Evolutionary conservation across 164 flowering plant species (phyloP).

Genomic region (Aristolochia californica): DNA sequence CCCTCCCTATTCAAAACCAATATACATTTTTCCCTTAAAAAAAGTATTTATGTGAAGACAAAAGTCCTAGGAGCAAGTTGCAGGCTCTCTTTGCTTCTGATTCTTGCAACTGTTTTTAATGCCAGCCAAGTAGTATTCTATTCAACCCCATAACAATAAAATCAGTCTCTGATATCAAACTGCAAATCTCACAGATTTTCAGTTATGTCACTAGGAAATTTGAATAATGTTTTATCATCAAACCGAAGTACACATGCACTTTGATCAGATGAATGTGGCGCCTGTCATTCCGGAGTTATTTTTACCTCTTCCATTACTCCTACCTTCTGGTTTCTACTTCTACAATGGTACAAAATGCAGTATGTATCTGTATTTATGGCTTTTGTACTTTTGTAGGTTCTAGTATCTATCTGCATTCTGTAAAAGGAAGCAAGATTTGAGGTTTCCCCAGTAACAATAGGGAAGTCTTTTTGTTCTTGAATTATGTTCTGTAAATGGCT

Average conservation of each 20-base stretch:
- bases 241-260: background rate
- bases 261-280: background rate
- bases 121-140: background rate
- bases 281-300: no score
- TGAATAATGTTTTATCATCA: background rate
- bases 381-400: no score
- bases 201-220: background rate
- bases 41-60: conserved; percentile 2
- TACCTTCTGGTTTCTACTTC: no score
- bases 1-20: conserved; percentile 7
- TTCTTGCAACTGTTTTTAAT: conserved; percentile 5
- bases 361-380: no score
- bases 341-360: no score
- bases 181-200: conserved; percentile 11
- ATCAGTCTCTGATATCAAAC: conserved; percentile 2
- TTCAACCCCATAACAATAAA: conserved; percentile 2
- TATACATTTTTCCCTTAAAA: background rate
- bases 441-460: no score
- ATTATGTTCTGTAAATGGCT: no score
- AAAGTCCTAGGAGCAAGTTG: conserved; percentile 6
- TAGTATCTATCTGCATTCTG: no score
- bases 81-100: conserved; percentile 8
- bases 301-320: no score
- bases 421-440: no score
- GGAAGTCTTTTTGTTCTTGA: no score